These are phyloP conservation scores for Mucor plumbeus DNA, from an alignment of 371 early-diverging fungal genomes.

Conservation along the genomic window DNA sequence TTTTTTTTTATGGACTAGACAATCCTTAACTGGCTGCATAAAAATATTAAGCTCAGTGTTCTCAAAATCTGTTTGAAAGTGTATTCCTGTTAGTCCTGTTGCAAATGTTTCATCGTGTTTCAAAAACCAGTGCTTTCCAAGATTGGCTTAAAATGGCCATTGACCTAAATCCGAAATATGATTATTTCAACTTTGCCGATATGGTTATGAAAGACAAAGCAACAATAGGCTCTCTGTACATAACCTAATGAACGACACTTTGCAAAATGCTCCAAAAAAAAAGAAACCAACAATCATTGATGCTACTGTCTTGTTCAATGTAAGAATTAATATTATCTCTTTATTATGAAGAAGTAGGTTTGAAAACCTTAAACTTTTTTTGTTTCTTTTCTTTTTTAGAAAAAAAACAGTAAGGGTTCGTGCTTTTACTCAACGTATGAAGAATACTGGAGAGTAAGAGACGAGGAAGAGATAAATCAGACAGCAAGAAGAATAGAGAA, in stretches of 20 bases:
- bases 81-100: conserved; percentile 12
- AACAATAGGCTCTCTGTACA: conserved; percentile 15
- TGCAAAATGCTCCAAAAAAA: conserved; percentile 8
- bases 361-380: conserved; percentile 9
- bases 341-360: neutral
- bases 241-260: conserved; percentile 9
- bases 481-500: conserved; percentile 17
- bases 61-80: conserved; percentile 15
- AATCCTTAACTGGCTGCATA: no score
- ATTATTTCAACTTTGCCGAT: conserved; percentile 17
- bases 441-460: conserved; percentile 18
- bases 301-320: conserved; percentile 10
- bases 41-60: no score
- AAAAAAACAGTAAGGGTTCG: conserved; percentile 6
- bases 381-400: conserved; percentile 15
- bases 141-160: conserved; percentile 10
- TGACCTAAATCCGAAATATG: conserved; percentile 10
- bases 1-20: conserved; percentile 1
- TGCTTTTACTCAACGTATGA: conserved; percentile 7
- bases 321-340: conserved; percentile 15
- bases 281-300: conserved; percentile 6
- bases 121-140: conserved; percentile 9
- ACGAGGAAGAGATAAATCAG: conserved; percentile 18
- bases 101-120: conserved; percentile 13
- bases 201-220: conserved; percentile 11